Evolutionary conservation across 2,329 filamentous ascomycete genomes (phyloP).

Genomic region (Knoxdaviesia capensis): DNA sequence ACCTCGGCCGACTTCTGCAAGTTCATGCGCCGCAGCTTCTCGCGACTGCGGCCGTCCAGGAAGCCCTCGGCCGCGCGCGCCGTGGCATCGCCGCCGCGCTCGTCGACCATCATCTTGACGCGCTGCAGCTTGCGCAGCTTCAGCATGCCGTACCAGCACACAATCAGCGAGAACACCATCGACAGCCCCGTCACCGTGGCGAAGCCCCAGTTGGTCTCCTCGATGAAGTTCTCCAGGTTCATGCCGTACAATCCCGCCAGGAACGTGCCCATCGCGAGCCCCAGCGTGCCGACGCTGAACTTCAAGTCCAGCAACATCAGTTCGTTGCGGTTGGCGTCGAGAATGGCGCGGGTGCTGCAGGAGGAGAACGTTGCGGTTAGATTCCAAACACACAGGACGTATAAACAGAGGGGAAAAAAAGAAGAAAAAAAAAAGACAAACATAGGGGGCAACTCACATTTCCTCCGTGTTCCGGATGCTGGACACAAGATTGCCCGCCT

Average conservation of each 20-base stretch:
- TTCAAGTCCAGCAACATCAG: constrained; percentile 96
- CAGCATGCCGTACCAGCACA: constrained; percentile 65
- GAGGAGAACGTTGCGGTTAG: too few relatives aligned
- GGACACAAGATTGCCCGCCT: constrained; percentile 78
- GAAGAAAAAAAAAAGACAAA: too few relatives aligned
- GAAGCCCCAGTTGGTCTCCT: constrained; percentile 82
- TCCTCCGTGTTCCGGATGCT: constrained; percentile 97
- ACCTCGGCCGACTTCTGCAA: constrained; percentile 20
- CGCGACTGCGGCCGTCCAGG: constrained; percentile 31
- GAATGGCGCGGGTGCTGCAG: constrained; percentile 72
- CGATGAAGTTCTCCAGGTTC: constrained; percentile 97
- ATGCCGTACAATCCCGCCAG: constrained; percentile 98
- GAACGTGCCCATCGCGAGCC: constrained; percentile 87
- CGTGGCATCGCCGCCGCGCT: constrained; percentile 17
- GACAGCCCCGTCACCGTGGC: constrained; percentile 52
- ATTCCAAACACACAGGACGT: too few relatives aligned
- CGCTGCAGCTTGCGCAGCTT: constrained; percentile 75
- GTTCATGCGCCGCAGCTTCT: constrained; percentile 31
- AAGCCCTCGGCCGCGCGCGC: constrained; percentile 25
- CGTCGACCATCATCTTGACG: constrained; percentile 54
- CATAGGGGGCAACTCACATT: constrained; percentile 73
- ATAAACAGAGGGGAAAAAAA: neutral
- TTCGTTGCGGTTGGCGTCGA: constrained; percentile 93
- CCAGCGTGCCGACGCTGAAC: constrained; percentile 85
- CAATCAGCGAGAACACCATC: constrained; percentile 49